phyloP scores from a whole-genome alignment of 2,329 filamentous ascomycete species.

The Monilinia fructicola region DNA sequence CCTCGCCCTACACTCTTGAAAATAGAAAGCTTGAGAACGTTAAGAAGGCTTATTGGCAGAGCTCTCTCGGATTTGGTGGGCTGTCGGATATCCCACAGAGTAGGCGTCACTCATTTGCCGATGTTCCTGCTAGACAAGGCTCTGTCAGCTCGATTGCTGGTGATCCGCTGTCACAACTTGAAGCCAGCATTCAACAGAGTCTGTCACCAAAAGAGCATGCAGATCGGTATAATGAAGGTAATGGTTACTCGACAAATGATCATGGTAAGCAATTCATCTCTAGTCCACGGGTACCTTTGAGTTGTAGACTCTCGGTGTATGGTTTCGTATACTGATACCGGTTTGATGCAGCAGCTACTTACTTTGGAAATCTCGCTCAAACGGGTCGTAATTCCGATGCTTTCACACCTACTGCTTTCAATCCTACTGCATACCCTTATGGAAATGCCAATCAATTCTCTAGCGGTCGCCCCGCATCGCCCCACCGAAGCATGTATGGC shows the following conservation, averaged over 20 bases:
- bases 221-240: constrained; percentile 37
- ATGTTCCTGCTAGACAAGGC: constrained; percentile 62
- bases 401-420: constrained; percentile 28
- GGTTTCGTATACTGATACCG: constrained; percentile 31
- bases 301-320: constrained; percentile 9
- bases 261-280: constrained; percentile 38
- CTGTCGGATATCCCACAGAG: constrained; percentile 67
- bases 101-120: constrained; percentile 77
- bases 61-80: constrained; percentile 64
- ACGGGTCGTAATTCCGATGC: constrained; percentile 33
- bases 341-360: constrained; percentile 36
- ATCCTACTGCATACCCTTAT: constrained; percentile 36
- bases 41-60: constrained; percentile 71
- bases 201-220: constrained; percentile 37
- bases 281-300: neutral
- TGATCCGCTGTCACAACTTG: constrained; percentile 48
- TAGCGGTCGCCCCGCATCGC: constrained; percentile 53
- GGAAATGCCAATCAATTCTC: constrained; percentile 32
- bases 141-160: constrained; percentile 59
- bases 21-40: constrained; percentile 63
- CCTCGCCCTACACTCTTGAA: constrained; percentile 48
- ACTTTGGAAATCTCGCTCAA: constrained; percentile 38
- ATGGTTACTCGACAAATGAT: constrained; percentile 38
- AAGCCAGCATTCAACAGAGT: constrained; percentile 36
- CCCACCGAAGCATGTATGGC: constrained; percentile 61